Base-by-base conservation (phyloP, 2,329 filamentous ascomycete species). In the Microdochium nivale region DNA sequence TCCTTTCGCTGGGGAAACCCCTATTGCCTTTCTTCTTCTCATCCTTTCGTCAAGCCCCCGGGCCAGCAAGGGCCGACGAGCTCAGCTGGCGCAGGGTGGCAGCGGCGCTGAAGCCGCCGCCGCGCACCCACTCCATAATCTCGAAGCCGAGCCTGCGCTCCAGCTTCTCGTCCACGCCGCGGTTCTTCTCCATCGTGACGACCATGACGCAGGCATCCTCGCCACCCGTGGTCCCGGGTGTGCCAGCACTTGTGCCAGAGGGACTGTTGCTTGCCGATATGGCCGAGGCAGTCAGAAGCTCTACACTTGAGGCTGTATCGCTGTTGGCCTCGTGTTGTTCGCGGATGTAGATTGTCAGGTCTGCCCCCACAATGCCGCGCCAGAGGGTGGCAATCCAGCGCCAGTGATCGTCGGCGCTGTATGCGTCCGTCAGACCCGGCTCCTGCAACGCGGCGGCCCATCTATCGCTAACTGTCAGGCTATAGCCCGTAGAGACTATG, bases 371-470 rank as follows among this genome's bases (percentile, higher is more conserved):
- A 51, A 88, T 87, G 10, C 90, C 89, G 10, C 91, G 84, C 92
- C 92, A 97, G 23, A 96, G 79, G 44, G 88, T 92, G 33, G 92
- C 92, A 75, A 94, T 90, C 92, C 92, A 97, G 67, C 95, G 88
- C 90, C 92, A 97, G 70, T 97, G 92, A 61, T 95, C 90, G n/a
- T 87, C 78, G 0, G 88, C 84, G 16, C 83, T 80, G 66, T 95
- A 96, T 7, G 78, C 76, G 63, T 95, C 90, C 14, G 77, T 74
- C 40, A 44, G 23, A 11, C 40, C 40, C 8, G n/a, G 40, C 40
- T 44, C 14, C 40, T 44, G 40, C 40, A 44, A 24, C 10, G 40
- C 40, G 51, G 80, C 82, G 1, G 90, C 87, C 65, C 86, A 92
- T 48, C 77, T 74, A 64, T 96, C 88, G 1, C 88, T 86, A 0